Conservation (phyloP, 23 red algal genomes). For the Gracilaria gracilis region DNA sequence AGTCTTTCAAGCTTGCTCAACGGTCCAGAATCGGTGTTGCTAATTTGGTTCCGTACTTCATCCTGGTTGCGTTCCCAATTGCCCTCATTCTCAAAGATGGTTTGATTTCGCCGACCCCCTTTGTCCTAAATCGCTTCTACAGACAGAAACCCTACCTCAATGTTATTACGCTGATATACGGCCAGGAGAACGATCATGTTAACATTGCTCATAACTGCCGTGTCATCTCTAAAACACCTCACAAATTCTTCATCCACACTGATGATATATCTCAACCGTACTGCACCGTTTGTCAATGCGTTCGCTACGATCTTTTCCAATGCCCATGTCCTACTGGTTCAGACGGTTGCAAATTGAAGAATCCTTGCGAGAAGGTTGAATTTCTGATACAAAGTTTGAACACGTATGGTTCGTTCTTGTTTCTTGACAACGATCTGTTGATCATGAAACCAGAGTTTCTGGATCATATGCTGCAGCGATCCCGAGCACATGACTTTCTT, state of each 20-base stretch:
- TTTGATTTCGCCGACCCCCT: background rate
- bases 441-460: slow-evolving; percentile 44
- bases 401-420: slow-evolving; percentile 7
- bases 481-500: slow-evolving; percentile 60
- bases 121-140: background rate
- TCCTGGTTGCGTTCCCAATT: background rate
- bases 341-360: slow-evolving; percentile 35
- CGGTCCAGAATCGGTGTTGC: background rate
- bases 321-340: slow-evolving; percentile 45
- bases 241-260: slow-evolving; percentile 48
- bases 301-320: background rate
- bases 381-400: slow-evolving; percentile 32
- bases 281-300: slow-evolving; percentile 38
- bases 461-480: slow-evolving; percentile 19
- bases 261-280: slow-evolving; percentile 49
- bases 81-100: slow-evolving; percentile 5
- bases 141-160: slow-evolving; percentile 20
- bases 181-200: slow-evolving; percentile 31
- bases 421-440: slow-evolving; percentile 55
- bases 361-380: slow-evolving; percentile 53
- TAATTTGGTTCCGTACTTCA: background rate
- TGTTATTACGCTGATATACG: slow-evolving; percentile 49
- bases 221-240: slow-evolving; percentile 27
- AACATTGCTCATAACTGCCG: slow-evolving; percentile 55
- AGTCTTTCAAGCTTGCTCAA: background rate